Conservation (phyloP, 371 early-diverging fungal genomes). For the Entomophthora muscae region DNA sequence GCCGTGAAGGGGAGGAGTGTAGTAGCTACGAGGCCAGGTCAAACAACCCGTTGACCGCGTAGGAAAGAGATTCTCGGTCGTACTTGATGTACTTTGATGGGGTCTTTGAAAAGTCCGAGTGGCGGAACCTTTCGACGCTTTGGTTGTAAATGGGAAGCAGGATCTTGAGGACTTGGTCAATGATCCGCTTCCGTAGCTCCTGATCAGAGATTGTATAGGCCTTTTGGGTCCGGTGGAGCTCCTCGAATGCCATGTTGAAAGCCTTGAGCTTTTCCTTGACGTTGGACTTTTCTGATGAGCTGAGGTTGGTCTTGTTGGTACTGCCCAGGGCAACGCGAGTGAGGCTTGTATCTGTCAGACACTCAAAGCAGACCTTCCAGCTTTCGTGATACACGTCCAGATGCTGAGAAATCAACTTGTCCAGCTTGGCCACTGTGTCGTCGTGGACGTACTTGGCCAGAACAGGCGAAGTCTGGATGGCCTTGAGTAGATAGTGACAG, state of each 20-base stretch:
- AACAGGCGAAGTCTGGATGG: constrained; percentile 31
- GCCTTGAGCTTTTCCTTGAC: constrained; percentile 70
- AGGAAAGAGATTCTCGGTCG: constrained; percentile 41
- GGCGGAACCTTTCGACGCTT: constrained; percentile 46
- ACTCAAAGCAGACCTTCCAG: constrained; percentile 54
- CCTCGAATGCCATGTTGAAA: constrained; percentile 72
- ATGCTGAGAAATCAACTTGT: constrained; percentile 35
- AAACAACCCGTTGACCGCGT: constrained; percentile 49
- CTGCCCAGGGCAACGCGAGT: constrained; percentile 16
- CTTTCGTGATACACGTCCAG: constrained; percentile 43
- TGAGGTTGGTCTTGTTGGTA: constrained; percentile 18
- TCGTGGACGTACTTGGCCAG: constrained; percentile 18
- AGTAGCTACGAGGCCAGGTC: constrained; percentile 11
- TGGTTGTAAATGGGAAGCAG: constrained; percentile 61
- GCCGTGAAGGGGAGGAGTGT: too few relatives aligned
- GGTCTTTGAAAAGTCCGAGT: constrained; percentile 56
- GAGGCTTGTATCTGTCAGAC: constrained; percentile 52
- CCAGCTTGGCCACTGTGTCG: constrained; percentile 30
- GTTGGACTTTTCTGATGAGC: constrained; percentile 40
- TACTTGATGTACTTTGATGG: constrained; percentile 67
- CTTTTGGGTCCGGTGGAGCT: constrained; percentile 46
- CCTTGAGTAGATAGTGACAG: constrained; percentile 50
- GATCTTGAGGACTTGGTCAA: constrained; percentile 51
- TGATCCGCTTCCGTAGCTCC: constrained; percentile 47
- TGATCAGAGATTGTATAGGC: constrained; percentile 65